Conservation (phyloP, 2,329 filamentous ascomycete genomes). For the Alternaria sp. region DNA sequence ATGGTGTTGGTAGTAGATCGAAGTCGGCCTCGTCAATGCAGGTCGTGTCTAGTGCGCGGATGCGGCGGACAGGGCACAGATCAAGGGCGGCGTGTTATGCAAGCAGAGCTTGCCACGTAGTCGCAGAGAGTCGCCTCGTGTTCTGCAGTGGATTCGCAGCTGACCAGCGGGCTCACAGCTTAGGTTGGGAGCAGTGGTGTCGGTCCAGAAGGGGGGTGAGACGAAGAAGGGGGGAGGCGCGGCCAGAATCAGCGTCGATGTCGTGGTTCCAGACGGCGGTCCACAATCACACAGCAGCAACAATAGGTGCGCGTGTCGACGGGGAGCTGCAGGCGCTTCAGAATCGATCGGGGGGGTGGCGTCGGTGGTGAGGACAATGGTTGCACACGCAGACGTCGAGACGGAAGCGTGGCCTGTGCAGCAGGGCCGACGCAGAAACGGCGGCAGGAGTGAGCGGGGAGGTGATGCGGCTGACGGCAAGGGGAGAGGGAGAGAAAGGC, state of each 20-base stretch:
- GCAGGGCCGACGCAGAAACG: slow-evolving; percentile 31
- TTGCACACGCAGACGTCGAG: slow-evolving; percentile 31
- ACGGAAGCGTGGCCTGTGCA: slow-evolving; percentile 35
- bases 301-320: slow-evolving; percentile 37
- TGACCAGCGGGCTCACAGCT: slow-evolving; percentile 33
- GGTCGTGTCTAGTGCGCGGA: slow-evolving; percentile 8
- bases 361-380: slow-evolving; percentile 27
- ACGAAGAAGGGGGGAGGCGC: slow-evolving; percentile 17
- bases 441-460: slow-evolving; percentile 28
- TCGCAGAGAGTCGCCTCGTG: slow-evolving; percentile 28
- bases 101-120: slow-evolving; percentile 27
- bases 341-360: slow-evolving; percentile 31
- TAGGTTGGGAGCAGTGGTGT: slow-evolving; percentile 13
- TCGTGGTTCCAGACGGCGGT: slow-evolving; percentile 28
- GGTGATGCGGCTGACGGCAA: slow-evolving; percentile 13
- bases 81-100: slow-evolving; percentile 16
- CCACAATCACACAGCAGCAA: slow-evolving; percentile 26
- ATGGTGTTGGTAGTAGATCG: slow-evolving; percentile 59
- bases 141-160: slow-evolving; percentile 26
- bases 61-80: slow-evolving; percentile 11
- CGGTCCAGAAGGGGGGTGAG: slow-evolving; percentile 23
- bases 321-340: slow-evolving; percentile 37
- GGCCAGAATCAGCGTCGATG: slow-evolving; percentile 18
- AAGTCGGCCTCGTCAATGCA: slow-evolving; percentile 7
- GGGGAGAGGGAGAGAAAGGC: not conserved